Conservation (phyloP, 2,329 filamentous ascomycete genomes). For the Cryphonectria naterciae region DNA sequence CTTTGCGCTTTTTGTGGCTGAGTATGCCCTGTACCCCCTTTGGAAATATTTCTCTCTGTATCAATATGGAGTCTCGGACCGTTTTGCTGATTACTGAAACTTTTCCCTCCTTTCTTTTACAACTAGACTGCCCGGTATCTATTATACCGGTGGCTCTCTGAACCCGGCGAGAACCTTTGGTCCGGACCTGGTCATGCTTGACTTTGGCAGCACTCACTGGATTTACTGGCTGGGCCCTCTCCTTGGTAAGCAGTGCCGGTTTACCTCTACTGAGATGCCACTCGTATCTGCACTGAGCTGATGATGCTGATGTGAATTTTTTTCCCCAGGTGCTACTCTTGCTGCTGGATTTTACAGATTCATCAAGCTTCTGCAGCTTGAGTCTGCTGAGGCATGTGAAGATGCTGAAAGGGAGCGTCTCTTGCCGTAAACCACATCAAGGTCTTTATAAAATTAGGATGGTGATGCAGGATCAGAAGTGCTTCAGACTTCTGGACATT, state of each 20-base stretch:
- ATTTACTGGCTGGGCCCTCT: slow-evolving; percentile 58
- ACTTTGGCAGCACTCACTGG: slow-evolving; percentile 50
- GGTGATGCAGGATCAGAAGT: too few relatives aligned
- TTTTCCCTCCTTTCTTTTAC: too few relatives aligned
- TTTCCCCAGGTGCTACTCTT: slow-evolving; percentile 14
- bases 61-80: neutral
- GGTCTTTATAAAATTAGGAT: neutral
- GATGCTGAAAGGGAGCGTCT: slow-evolving; percentile 25
- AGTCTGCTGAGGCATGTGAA: slow-evolving; percentile 18
- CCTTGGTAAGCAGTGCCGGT: slow-evolving; percentile 43
- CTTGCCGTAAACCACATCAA: slow-evolving; percentile 7
- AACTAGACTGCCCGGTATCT: slow-evolving; percentile 38
- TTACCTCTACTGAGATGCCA: neutral
- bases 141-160: slow-evolving; percentile 51
- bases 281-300: neutral
- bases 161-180: slow-evolving; percentile 55
- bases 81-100: neutral
- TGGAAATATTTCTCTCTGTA: neutral
- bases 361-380: slow-evolving; percentile 49
- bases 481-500: too few relatives aligned
- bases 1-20: slow-evolving; percentile 15
- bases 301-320: neutral
- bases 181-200: slow-evolving; percentile 45
- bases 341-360: slow-evolving; percentile 46
- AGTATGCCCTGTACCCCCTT: slow-evolving; percentile 1